Evolutionary conservation across 2,329 filamentous ascomycete genomes (phyloP).

Genomic region (Diaporthe destruens): DNA sequence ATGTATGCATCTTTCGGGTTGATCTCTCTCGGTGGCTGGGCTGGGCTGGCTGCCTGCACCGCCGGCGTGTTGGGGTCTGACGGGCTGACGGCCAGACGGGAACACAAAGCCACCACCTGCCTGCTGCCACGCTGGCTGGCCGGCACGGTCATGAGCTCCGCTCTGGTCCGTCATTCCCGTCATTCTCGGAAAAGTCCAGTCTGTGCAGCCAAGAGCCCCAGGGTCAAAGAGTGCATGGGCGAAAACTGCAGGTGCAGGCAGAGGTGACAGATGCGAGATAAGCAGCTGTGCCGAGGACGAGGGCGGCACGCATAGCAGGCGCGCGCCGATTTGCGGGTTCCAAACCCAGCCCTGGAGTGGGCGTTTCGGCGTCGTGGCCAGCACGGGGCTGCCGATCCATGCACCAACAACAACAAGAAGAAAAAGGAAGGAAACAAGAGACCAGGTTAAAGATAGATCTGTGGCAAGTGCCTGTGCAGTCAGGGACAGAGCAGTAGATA

Average conservation of each 20-base stretch:
- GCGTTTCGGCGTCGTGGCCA: slow-evolving; percentile 28
- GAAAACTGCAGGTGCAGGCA: slow-evolving; percentile 1
- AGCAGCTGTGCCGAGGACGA: slow-evolving; percentile 12
- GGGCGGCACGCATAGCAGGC: background rate
- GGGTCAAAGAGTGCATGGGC: slow-evolving; percentile 1
- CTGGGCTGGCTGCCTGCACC: too few relatives aligned
- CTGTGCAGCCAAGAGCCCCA: background rate
- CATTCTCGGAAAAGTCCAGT: slow-evolving; percentile 18
- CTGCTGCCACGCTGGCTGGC: too few relatives aligned
- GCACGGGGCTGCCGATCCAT: slow-evolving; percentile 4
- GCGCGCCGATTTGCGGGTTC: slow-evolving; percentile 28
- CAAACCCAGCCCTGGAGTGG: slow-evolving; percentile 23
- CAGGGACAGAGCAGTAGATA: background rate
- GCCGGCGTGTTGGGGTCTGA: slow-evolving; percentile 5
- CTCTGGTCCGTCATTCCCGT: background rate
- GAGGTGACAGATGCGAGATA: slow-evolving; percentile 31
- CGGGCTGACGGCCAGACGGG: background rate
- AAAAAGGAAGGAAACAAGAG: background rate
- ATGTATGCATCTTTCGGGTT: slow-evolving; percentile 27
- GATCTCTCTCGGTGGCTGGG: slow-evolving; percentile 2
- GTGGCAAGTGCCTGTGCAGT: background rate
- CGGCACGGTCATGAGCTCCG: slow-evolving; percentile 2
- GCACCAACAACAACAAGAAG: background rate
- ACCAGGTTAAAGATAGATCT: too few relatives aligned
- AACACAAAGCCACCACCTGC: background rate